A percentile compares a stretch with the other conserved stretches of the same genome.
phyloP scores from a whole-genome alignment of 23 red algal genomes.

The Gracilaria gracilis region DNA sequence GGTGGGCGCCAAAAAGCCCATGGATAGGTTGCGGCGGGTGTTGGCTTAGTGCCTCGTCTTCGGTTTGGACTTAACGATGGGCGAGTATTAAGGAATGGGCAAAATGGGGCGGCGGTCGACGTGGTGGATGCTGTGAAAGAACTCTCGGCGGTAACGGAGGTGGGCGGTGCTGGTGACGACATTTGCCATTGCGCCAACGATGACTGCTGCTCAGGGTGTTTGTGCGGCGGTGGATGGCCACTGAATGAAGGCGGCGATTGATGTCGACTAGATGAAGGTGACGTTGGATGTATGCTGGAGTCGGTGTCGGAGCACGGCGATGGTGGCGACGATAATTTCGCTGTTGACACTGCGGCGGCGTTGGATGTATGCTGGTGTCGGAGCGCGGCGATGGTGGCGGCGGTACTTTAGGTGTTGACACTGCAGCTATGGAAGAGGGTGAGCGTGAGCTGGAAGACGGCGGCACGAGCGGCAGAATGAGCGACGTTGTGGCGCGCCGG shows the following conservation, averaged over 20 bases:
- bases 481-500: neutral
- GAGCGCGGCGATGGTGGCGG: neutral
- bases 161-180: neutral
- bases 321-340: neutral
- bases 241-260: constrained; percentile 1
- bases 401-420: no score
- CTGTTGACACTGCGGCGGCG: no score
- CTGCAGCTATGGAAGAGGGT: constrained; percentile 14
- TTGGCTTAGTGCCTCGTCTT: neutral
- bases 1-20: neutral
- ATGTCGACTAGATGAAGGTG: no score
- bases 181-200: neutral
- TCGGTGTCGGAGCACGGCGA: constrained; percentile 18
- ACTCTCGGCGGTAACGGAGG: neutral
- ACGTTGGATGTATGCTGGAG: neutral
- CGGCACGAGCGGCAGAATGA: constrained; percentile 12
- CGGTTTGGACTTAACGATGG: neutral
- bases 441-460: neutral
- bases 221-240: neutral
- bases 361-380: no score
- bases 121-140: neutral
- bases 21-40: neutral
- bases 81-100: neutral
- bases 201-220: neutral
- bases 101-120: neutral